Percentiles rank a stretch among this genome's conserved stretches.
Evolutionary conservation across 768 basidiomycete species (phyloP).

Genomic region (Lactarius pseudohatsudake): DNA sequence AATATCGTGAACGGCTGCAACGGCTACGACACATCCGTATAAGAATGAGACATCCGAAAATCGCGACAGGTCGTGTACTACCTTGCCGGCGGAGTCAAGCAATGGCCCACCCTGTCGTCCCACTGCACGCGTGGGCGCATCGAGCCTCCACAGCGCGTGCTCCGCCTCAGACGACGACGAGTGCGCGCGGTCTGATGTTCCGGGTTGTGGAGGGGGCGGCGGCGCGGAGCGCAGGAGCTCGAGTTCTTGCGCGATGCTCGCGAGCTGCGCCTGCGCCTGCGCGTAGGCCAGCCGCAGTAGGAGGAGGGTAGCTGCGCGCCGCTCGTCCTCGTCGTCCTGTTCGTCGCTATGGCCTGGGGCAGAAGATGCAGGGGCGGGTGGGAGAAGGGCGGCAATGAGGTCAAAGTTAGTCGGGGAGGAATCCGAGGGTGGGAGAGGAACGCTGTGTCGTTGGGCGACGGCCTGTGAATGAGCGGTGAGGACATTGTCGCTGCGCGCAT

Average conservation of each 20-base stretch:
- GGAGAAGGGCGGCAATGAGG: constrained; percentile 63
- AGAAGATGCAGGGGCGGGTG: constrained; percentile 32
- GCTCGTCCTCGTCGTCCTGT: constrained; percentile 58
- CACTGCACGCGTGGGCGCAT: constrained; percentile 41
- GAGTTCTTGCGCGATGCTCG: constrained; percentile 69
- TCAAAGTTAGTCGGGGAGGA: constrained; percentile 52
- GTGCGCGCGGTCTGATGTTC: constrained; percentile 35
- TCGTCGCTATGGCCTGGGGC: constrained; percentile 51
- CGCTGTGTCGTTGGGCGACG: constrained; percentile 54
- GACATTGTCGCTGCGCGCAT: neutral
- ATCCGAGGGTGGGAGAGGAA: constrained; percentile 36
- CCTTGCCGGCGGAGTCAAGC: constrained; percentile 76
- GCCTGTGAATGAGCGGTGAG: constrained; percentile 37
- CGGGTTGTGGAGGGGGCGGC: constrained; percentile 34
- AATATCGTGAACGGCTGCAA: constrained; percentile 92
- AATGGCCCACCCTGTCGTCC: constrained; percentile 49
- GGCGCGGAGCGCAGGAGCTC: constrained; percentile 63
- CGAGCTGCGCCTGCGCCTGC: constrained; percentile 64
- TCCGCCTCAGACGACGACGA: constrained; percentile 39
- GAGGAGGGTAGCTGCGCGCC: constrained; percentile 67
- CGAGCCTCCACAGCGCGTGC: constrained; percentile 72
- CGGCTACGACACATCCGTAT: constrained; percentile 49
- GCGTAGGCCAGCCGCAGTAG: constrained; percentile 72
- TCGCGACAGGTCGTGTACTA: constrained; percentile 35
- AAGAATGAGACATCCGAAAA: constrained; percentile 16